Percentiles rank a stretch among this genome's conserved stretches.
phyloP scores from a whole-genome alignment of 768 basidiomycete genomes.

The Trametes cubensis region DNA sequence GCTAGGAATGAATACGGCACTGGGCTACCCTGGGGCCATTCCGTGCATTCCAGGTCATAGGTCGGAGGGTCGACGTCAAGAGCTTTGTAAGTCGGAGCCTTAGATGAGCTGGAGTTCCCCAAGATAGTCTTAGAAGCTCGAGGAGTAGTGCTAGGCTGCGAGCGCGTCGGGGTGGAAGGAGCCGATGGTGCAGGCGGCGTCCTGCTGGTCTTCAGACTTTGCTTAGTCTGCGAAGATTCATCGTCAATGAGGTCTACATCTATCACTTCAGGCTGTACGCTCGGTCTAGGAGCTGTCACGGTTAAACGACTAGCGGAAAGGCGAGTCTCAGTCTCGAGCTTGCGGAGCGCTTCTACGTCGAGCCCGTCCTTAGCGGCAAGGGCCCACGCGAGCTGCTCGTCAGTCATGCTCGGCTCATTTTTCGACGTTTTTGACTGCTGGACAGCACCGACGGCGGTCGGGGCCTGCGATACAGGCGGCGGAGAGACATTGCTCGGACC shows the following conservation, averaged over 20 bases:
- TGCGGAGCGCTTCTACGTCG: conserved; percentile 27
- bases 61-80: conserved; percentile 53
- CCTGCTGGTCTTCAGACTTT: background rate
- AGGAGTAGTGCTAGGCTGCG: background rate
- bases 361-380: conserved; percentile 31
- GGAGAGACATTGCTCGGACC: background rate
- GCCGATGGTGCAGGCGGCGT: background rate
- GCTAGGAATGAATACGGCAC: conserved; percentile 76
- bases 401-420: conserved; percentile 3
- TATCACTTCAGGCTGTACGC: conserved; percentile 30
- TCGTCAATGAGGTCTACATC: conserved; percentile 39
- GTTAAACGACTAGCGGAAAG: background rate
- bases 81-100: conserved; percentile 29
- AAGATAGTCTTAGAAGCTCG: conserved; percentile 7
- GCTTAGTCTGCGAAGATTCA: conserved; percentile 7
- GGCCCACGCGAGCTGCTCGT: conserved; percentile 28
- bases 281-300: background rate
- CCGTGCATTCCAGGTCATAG: conserved; percentile 47
- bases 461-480: background rate
- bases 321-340: conserved; percentile 21
- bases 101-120: conserved; percentile 6
- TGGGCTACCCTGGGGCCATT: conserved; percentile 43
- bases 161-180: background rate
- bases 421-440: background rate
- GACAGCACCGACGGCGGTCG: background rate